Conservation (phyloP, 1,284 basidiomycete genomes). For the Coniferiporia weirii region DNA sequence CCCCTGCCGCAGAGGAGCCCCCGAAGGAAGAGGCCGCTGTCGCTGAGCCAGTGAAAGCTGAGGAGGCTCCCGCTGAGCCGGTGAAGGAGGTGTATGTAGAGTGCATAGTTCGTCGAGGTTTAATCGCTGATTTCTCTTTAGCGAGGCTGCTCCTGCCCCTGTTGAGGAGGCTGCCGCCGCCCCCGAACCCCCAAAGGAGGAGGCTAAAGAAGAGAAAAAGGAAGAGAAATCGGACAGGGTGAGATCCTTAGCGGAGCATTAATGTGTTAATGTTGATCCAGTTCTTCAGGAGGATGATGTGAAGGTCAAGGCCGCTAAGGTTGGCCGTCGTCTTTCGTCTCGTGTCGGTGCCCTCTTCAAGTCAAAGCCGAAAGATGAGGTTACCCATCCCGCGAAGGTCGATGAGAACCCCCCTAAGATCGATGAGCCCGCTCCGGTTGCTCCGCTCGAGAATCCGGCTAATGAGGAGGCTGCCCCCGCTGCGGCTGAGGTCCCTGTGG, state of each 20-base stretch:
- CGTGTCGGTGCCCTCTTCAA: constrained; percentile 79
- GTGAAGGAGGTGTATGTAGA: constrained; percentile 53
- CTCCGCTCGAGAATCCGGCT: constrained; percentile 72
- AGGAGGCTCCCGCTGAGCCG: constrained; percentile 42
- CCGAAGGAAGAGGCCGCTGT: constrained; percentile 29
- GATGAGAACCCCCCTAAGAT: constrained; percentile 78
- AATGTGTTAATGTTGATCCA: neutral
- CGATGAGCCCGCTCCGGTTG: constrained; percentile 67
- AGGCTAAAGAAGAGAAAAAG: constrained; percentile 41
- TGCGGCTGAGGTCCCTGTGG: constrained; percentile 33
- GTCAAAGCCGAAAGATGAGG: constrained; percentile 59
- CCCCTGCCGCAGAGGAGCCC: constrained; percentile 25
- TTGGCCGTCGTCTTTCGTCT: constrained; percentile 70
- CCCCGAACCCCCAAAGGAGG: constrained; percentile 28
- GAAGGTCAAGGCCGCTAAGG: constrained; percentile 47
- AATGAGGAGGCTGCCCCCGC: constrained; percentile 32
- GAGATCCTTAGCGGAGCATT: neutral
- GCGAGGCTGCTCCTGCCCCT: constrained; percentile 21
- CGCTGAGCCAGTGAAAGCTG: constrained; percentile 29
- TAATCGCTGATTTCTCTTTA: constrained; percentile 6
- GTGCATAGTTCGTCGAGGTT: constrained; percentile 1
- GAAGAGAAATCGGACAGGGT: constrained; percentile 63
- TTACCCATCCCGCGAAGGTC: constrained; percentile 72
- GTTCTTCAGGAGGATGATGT: neutral
- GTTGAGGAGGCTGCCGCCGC: constrained; percentile 28